These are phyloP conservation scores for Closterium sp. DNA, from an alignment of 139 green algal species.

Conservation along the genomic window DNA sequence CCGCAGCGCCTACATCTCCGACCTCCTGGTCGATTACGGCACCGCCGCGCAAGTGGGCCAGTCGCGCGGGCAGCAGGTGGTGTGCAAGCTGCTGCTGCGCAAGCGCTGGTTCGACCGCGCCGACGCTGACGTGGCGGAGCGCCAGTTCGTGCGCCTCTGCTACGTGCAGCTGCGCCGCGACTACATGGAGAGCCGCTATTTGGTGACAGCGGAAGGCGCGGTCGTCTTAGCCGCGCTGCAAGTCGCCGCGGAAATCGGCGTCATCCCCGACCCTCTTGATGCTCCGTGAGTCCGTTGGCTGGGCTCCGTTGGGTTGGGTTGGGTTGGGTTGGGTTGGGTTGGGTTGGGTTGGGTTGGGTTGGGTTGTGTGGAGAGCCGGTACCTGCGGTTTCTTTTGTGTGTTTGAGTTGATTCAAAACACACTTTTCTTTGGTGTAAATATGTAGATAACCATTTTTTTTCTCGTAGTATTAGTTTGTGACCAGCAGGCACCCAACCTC, in stretches of 20 bases:
- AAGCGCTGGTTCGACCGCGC: slow-evolving; percentile 14
- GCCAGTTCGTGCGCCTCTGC: slow-evolving; percentile 4
- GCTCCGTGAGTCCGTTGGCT: not conserved
- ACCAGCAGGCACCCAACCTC: too few relatives aligned
- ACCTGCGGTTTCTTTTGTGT: too few relatives aligned
- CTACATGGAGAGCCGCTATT: slow-evolving; percentile 8
- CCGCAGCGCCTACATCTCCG: not conserved
- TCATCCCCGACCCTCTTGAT: not conserved
- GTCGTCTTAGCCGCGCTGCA: not conserved
- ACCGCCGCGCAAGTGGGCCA: not conserved
- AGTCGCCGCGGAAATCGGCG: slow-evolving; percentile 1
- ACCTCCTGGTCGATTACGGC: not conserved
- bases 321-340: too few relatives aligned
- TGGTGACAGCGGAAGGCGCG: not conserved
- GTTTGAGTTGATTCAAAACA: too few relatives aligned
- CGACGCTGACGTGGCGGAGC: slow-evolving; percentile 4
- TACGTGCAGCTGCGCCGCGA: slow-evolving; percentile 20
- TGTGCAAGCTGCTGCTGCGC: not conserved
- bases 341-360: too few relatives aligned
- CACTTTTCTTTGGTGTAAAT: too few relatives aligned
- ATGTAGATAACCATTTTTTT: too few relatives aligned
- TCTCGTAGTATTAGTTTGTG: too few relatives aligned
- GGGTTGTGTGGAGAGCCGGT: not conserved
- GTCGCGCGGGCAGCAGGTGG: not conserved
- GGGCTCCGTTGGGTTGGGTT: not conserved